Conservation (phyloP, 1,284 basidiomycete species). For the Malassezia obtusa region DNA sequence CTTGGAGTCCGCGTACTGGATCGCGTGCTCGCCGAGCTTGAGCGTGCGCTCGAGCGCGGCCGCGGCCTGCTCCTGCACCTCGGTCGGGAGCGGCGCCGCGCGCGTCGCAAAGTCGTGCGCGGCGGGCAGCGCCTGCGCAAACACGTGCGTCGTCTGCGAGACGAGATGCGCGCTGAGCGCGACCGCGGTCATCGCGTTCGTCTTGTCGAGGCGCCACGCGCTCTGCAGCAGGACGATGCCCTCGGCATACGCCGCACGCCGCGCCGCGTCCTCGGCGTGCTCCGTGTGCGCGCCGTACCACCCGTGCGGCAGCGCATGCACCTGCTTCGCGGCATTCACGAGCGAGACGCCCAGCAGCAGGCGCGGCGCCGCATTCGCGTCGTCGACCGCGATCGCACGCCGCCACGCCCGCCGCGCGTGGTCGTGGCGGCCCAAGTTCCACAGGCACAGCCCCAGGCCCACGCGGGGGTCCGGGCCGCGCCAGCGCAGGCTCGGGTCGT, state of each 20-base stretch:
- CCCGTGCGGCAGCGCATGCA: slow-evolving; percentile 24
- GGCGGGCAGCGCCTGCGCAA: slow-evolving; percentile 11
- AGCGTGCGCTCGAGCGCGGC: slow-evolving; percentile 32
- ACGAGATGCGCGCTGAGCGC: slow-evolving; percentile 36
- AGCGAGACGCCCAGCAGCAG: slow-evolving; percentile 41
- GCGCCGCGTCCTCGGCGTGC: slow-evolving; percentile 29
- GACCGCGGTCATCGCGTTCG: slow-evolving; percentile 39
- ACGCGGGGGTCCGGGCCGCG: slow-evolving; percentile 42
- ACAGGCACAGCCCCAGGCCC: slow-evolving; percentile 43
- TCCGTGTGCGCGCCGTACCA: slow-evolving; percentile 31
- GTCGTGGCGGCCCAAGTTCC: slow-evolving; percentile 34
- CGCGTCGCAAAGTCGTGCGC: slow-evolving; percentile 9
- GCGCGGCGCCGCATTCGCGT: slow-evolving; percentile 24
- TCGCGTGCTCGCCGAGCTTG: slow-evolving; percentile 44
- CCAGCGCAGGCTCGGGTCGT: slow-evolving; percentile 22
- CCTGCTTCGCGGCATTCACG: slow-evolving; percentile 33
- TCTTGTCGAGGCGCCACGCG: slow-evolving; percentile 44
- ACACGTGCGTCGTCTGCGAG: slow-evolving; percentile 24
- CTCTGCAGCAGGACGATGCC: slow-evolving; percentile 34
- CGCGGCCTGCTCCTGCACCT: slow-evolving; percentile 21
- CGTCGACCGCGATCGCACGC: slow-evolving; percentile 30
- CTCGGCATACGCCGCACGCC: slow-evolving; percentile 36
- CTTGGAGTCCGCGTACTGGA: slow-evolving; percentile 43
- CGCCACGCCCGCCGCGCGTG: slow-evolving; percentile 42
- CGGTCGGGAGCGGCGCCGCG: slow-evolving; percentile 8